Conservation (phyloP, 2,329 filamentous ascomycete genomes). For the Fusarium incarnatum region DNA sequence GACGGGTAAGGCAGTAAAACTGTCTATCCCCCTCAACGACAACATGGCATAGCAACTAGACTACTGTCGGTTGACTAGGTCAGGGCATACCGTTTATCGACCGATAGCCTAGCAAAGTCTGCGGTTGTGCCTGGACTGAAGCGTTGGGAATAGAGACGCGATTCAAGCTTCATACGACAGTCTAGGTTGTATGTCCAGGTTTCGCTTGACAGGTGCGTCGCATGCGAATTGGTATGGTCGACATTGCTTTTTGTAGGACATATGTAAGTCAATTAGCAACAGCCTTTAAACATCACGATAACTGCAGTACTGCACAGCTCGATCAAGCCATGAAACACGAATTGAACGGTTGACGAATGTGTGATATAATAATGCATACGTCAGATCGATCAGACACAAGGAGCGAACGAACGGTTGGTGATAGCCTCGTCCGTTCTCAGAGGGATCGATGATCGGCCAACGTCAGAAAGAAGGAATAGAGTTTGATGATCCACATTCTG, state of each 20-base stretch:
- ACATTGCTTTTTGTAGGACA: background rate
- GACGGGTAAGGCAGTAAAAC: slow-evolving; percentile 36
- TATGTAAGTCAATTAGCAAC: background rate
- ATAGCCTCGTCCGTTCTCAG: background rate
- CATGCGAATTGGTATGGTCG: background rate
- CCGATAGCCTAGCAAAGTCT: slow-evolving; percentile 19
- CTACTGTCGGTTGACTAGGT: background rate
- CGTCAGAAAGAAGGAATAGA: slow-evolving; percentile 14
- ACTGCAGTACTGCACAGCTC: background rate
- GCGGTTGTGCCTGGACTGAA: slow-evolving; percentile 14
- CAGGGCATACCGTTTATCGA: slow-evolving; percentile 17
- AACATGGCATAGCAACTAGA: slow-evolving; percentile 21
- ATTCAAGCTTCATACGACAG: slow-evolving; percentile 12
- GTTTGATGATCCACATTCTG: slow-evolving; percentile 14
- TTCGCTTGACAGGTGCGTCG: background rate
- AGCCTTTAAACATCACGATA: background rate
- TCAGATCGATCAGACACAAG: background rate
- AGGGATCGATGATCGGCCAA: slow-evolving; percentile 6
- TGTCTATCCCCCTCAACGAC: slow-evolving; percentile 19
- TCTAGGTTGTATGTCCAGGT: background rate
- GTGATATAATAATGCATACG: slow-evolving; percentile 1
- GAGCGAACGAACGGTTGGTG: slow-evolving; percentile 10
- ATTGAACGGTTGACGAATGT: background rate
- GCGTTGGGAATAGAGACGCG: background rate
- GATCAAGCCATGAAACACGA: background rate